Conservation (phyloP, 2,329 filamentous ascomycete genomes). For the Fusarium proliferatum region DNA sequence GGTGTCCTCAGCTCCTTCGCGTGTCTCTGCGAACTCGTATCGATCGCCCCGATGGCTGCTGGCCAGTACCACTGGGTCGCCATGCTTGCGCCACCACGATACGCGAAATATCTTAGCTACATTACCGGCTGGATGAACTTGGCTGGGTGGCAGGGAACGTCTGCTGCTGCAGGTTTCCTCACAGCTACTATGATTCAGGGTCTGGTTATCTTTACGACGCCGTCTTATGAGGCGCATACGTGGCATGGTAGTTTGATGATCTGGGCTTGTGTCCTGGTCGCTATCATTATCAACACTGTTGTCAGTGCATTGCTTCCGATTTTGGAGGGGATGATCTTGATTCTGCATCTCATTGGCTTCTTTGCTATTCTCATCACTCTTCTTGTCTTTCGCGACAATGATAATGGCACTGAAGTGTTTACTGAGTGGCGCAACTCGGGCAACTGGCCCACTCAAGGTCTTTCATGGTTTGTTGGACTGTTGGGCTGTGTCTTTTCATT, state of each 20-base stretch:
- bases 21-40: conserved; percentile 40
- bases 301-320: conserved; percentile 47
- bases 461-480: conserved; percentile 41
- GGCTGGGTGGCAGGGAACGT: conserved; percentile 43
- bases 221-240: conserved; percentile 31
- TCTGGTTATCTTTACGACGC: conserved; percentile 32
- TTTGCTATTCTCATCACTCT: conserved; percentile 53
- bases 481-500: conserved; percentile 41
- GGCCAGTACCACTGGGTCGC: conserved; percentile 43
- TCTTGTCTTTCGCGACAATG: conserved; percentile 47
- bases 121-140: conserved; percentile 44
- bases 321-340: conserved; percentile 55
- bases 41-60: conserved; percentile 39
- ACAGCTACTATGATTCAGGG: conserved; percentile 46
- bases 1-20: conserved; percentile 51
- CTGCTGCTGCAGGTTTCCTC: conserved; percentile 38
- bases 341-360: conserved; percentile 59
- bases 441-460: conserved; percentile 34
- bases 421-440: conserved; percentile 42
- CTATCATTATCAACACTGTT: conserved; percentile 53
- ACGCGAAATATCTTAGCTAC: conserved; percentile 48
- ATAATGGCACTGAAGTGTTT: conserved; percentile 46
- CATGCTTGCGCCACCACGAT: conserved; percentile 37
- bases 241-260: conserved; percentile 48
- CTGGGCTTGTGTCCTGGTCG: conserved; percentile 55